Conservation (phyloP, 108 stramenopile species). For the Conticribra guillardii region DNA sequence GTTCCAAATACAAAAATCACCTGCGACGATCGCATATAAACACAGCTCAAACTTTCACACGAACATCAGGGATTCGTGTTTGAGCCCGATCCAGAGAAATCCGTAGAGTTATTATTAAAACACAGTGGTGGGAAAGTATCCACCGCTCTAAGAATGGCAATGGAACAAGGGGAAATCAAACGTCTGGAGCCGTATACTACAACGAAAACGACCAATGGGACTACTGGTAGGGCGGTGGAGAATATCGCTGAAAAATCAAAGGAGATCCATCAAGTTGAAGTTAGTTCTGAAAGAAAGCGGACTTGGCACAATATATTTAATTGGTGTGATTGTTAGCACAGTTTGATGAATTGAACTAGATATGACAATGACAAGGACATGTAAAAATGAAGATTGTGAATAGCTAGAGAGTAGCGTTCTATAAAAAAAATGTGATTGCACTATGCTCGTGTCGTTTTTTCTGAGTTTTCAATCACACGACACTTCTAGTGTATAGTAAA, state of each 20-base stretch:
- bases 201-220: neutral
- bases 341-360: too few species aligned
- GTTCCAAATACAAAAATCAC: conserved; percentile 1
- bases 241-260: neutral
- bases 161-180: conserved; percentile 28
- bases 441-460: too few species aligned
- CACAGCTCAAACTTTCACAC: conserved; percentile 67
- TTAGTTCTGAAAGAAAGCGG: neutral
- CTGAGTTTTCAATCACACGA: too few species aligned
- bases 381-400: too few species aligned
- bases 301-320: neutral
- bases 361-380: too few species aligned
- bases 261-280: neutral
- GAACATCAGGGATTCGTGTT: conserved; percentile 85
- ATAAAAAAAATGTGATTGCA: too few species aligned
- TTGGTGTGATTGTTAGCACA: neutral
- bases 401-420: too few species aligned
- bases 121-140: conserved; percentile 81
- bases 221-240: neutral
- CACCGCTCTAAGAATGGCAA: conserved; percentile 63
- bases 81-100: conserved; percentile 55
- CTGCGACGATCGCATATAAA: neutral
- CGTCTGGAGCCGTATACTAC: neutral
- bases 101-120: conserved; percentile 46
- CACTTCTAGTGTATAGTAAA: too few species aligned